Evolutionary conservation across 768 basidiomycete genomes (phyloP).

Genomic region (Podaxis sp.): DNA sequence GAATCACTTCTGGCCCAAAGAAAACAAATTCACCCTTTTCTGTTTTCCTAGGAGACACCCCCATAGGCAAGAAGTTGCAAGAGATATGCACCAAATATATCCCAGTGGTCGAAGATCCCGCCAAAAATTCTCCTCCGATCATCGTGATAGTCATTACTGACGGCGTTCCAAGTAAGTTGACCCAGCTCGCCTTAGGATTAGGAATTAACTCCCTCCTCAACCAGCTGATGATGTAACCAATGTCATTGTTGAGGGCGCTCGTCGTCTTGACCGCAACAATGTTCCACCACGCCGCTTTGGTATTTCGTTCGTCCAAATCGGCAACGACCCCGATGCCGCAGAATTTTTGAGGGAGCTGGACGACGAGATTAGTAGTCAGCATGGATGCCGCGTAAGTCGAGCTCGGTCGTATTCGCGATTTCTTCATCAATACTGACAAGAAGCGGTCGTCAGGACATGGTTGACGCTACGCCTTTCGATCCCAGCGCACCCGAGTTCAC

Average conservation of each 20-base stretch:
- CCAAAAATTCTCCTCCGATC: slow-evolving; percentile 4
- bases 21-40: not conserved
- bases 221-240: slow-evolving; percentile 7
- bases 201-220: not conserved
- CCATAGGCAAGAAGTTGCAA: slow-evolving; percentile 18
- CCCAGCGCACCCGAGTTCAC: slow-evolving; percentile 5
- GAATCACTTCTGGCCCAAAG: not conserved
- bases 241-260: slow-evolving; percentile 9
- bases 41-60: slow-evolving; percentile 17
- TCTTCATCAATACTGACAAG: not conserved
- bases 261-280: slow-evolving; percentile 9
- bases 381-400: slow-evolving; percentile 6
- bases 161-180: slow-evolving; percentile 11
- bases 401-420: not conserved
- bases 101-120: slow-evolving; percentile 18
- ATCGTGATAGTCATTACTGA: slow-evolving; percentile 13
- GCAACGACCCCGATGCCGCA: slow-evolving; percentile 14
- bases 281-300: slow-evolving; percentile 9
- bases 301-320: slow-evolving; percentile 14
- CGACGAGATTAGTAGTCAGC: slow-evolving; percentile 7
- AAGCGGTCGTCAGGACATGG: slow-evolving; percentile 5
- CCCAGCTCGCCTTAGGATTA: not conserved
- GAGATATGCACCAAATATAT: slow-evolving; percentile 20
- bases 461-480: slow-evolving; percentile 10
- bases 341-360: slow-evolving; percentile 13